phyloP scores from a whole-genome alignment of 352 stramenopile genomes.

The Phytophthora uliginosa region DNA sequence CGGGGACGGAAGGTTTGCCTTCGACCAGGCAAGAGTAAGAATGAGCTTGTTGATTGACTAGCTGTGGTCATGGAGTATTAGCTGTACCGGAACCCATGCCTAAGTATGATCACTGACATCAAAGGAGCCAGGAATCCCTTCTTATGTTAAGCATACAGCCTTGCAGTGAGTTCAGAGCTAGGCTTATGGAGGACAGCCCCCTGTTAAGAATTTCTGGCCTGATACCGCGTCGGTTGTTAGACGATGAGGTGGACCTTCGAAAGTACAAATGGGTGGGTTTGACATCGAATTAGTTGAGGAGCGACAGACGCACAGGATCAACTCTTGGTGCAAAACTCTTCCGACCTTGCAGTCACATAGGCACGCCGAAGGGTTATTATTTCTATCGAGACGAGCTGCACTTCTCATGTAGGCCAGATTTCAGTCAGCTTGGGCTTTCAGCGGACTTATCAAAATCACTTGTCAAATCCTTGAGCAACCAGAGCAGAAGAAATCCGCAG shows the following conservation, averaged over 20 bases:
- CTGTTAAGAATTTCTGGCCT: background rate
- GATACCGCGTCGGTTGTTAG: background rate
- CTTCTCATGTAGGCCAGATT: background rate
- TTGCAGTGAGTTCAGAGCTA: background rate
- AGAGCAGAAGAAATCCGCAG: background rate
- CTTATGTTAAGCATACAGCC: background rate
- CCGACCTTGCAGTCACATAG: background rate
- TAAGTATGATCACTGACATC: background rate
- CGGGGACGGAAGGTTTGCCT: background rate
- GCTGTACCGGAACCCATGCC: background rate
- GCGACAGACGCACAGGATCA: background rate
- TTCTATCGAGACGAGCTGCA: background rate
- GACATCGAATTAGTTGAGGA: background rate
- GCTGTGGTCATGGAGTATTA: background rate
- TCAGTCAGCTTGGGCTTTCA: too few relatives aligned
- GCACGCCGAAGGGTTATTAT: background rate
- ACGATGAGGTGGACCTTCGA: background rate
- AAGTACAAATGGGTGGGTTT: background rate
- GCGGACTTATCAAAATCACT: too few relatives aligned
- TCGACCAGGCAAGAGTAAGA: background rate
- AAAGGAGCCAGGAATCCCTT: background rate
- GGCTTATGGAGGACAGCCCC: background rate
- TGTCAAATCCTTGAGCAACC: too few relatives aligned
- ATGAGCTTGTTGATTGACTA: background rate
- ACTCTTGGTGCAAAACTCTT: background rate